Percentiles rank a stretch among this genome's conserved stretches.
phyloP scores from a whole-genome alignment of 192 early-diverging fungal species.

The Backusella psychrophila region DNA sequence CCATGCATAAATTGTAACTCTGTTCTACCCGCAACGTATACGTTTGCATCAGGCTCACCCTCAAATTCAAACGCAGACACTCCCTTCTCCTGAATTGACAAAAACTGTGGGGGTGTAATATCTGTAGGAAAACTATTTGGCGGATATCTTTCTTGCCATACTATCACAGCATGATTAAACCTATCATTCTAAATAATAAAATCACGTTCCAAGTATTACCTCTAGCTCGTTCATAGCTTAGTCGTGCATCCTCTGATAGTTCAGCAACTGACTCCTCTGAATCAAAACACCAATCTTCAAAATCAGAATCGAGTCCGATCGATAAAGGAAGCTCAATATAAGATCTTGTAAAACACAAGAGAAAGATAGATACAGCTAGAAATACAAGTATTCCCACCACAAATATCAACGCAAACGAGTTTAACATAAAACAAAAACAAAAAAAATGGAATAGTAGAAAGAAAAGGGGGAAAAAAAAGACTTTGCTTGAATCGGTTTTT shows the following conservation, averaged over 20 bases:
- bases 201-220: constrained; percentile 8
- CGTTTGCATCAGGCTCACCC: constrained; percentile 57
- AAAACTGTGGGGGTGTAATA: constrained; percentile 71
- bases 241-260: constrained; percentile 40
- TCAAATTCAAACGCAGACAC: constrained; percentile 84
- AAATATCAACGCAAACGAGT: constrained; percentile 33
- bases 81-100: constrained; percentile 77
- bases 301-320: constrained; percentile 9
- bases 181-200: neutral
- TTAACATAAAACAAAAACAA: neutral
- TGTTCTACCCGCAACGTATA: constrained; percentile 67
- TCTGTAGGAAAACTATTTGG: constrained; percentile 72
- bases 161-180: constrained; percentile 24
- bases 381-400: constrained; percentile 33
- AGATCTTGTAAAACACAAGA: constrained; percentile 31
- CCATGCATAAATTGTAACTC: constrained; percentile 75
- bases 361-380: constrained; percentile 26
- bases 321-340: constrained; percentile 15
- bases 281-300: constrained; percentile 40
- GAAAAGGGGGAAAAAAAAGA: neutral
- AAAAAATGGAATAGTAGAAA: neutral
- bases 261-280: constrained; percentile 28
- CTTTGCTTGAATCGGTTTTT: neutral
- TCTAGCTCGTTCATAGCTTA: constrained; percentile 44
- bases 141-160: constrained; percentile 69